These are phyloP conservation scores for Mortierella polycephala DNA, from an alignment of 371 early-diverging fungal genomes.

Conservation along the genomic window DNA sequence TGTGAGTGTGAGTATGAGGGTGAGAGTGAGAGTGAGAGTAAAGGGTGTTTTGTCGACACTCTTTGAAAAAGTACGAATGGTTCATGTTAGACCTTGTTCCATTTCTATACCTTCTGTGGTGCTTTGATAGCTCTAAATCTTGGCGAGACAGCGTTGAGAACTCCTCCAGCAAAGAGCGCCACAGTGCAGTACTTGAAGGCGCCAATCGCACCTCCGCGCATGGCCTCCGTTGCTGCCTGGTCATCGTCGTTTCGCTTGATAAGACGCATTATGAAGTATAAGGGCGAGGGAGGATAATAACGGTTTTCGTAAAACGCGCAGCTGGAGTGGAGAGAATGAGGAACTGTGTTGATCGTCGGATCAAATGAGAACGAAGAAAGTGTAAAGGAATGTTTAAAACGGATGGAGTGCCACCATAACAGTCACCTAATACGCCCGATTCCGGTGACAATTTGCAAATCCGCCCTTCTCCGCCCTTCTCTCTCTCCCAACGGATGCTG, in stretches of 20 bases:
- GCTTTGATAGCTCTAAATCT: slow-evolving; percentile 41
- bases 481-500: too few species aligned
- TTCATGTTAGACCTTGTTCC: background rate
- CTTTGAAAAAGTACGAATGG: background rate
- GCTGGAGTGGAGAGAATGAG: too few species aligned
- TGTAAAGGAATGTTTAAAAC: too few species aligned
- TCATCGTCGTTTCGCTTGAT: slow-evolving; percentile 51
- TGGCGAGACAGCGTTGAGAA: slow-evolving; percentile 43
- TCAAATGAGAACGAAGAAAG: too few species aligned
- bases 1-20: background rate
- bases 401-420: too few species aligned
- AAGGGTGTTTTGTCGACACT: background rate
- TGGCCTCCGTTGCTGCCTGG: slow-evolving; percentile 41
- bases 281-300: background rate
- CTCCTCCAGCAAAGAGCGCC: slow-evolving; percentile 38
- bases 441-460: too few species aligned
- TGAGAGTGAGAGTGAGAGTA: background rate
- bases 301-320: too few species aligned
- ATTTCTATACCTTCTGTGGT: slow-evolving; percentile 39
- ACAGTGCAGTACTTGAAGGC: slow-evolving; percentile 49
- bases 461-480: too few species aligned
- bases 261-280: slow-evolving; percentile 37
- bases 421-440: too few species aligned
- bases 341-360: too few species aligned
- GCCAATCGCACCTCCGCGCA: slow-evolving; percentile 51